Percentiles rank a stretch among this genome's conserved stretches.
Evolutionary conservation across 2,329 filamentous ascomycete species (phyloP).

Genomic region (Dryadomyces quercivorus): DNA sequence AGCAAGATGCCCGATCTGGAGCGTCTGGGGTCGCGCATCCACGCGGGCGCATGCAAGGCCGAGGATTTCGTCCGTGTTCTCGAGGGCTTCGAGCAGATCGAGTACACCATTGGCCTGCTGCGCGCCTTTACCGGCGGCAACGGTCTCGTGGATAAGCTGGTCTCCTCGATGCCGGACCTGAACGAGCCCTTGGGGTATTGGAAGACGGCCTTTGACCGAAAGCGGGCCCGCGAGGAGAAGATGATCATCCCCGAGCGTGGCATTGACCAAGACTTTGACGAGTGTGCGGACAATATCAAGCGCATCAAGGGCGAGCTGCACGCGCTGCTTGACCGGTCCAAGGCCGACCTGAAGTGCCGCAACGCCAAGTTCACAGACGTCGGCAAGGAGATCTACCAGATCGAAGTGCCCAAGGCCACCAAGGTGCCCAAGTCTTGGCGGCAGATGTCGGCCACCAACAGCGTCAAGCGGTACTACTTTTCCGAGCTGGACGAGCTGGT

Average conservation of each 20-base stretch:
- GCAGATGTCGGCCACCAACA: constrained; percentile 88
- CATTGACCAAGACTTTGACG: constrained; percentile 85
- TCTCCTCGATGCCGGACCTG: constrained; percentile 77
- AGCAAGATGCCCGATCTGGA: constrained; percentile 90
- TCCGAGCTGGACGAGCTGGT: constrained; percentile 71
- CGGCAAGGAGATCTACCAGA: constrained; percentile 93
- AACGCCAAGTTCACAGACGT: constrained; percentile 68
- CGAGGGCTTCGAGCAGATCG: constrained; percentile 95
- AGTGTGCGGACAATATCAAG: constrained; percentile 65
- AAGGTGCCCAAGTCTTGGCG: constrained; percentile 86
- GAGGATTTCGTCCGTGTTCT: constrained; percentile 90
- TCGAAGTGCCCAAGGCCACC: constrained; percentile 74
- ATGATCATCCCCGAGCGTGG: constrained; percentile 75
- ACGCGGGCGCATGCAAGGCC: constrained; percentile 78
- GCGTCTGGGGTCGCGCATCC: constrained; percentile 83
- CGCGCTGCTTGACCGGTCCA: constrained; percentile 56
- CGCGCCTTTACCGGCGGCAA: constrained; percentile 62
- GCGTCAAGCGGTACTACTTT: constrained; percentile 91
- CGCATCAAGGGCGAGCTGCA: constrained; percentile 63
- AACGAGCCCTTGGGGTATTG: constrained; percentile 64
- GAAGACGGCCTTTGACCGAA: constrained; percentile 83
- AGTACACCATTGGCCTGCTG: constrained; percentile 80
- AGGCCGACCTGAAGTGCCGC: constrained; percentile 61
- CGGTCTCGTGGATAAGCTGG: constrained; percentile 72
- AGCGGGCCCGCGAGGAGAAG: constrained; percentile 65